A percentile compares a stretch with the other conserved stretches of the same genome.
phyloP scores from a whole-genome alignment of 2,329 filamentous ascomycete species.

The Fusarium nygamai region DNA sequence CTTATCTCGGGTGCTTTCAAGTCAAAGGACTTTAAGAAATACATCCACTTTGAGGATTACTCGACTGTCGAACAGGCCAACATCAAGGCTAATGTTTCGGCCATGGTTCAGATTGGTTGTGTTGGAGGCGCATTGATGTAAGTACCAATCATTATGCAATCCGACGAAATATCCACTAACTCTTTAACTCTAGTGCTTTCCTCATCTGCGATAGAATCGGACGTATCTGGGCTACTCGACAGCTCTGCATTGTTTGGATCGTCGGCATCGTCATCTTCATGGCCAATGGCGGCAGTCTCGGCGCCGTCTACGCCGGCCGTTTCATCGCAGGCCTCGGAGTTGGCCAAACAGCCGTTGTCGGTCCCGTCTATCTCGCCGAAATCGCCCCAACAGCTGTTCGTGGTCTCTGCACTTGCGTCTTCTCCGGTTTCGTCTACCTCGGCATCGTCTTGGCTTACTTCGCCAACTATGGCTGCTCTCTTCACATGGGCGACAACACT shows the following conservation, averaged over 20 bases:
- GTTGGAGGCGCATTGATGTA: constrained; percentile 16
- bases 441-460: constrained; percentile 28
- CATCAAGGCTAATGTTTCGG: constrained; percentile 23
- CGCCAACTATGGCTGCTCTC: constrained; percentile 25
- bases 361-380: constrained; percentile 28
- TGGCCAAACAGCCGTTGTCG: constrained; percentile 28
- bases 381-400: constrained; percentile 29
- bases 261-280: constrained; percentile 11
- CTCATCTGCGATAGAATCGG: constrained; percentile 14
- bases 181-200: background rate
- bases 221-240: constrained; percentile 16
- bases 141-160: background rate
- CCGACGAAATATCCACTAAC: background rate
- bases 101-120: constrained; percentile 19
- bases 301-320: constrained; percentile 22
- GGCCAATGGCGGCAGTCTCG: constrained; percentile 13
- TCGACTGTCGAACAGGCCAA: constrained; percentile 8
- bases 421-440: constrained; percentile 23
- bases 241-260: constrained; percentile 12
- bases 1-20: constrained; percentile 19
- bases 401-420: constrained; percentile 30
- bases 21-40: constrained; percentile 14
- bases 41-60: constrained; percentile 9
- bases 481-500: constrained; percentile 10
- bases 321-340: constrained; percentile 30